Conservation (phyloP, 306 rosid species). For the Quercus engelmannii region DNA sequence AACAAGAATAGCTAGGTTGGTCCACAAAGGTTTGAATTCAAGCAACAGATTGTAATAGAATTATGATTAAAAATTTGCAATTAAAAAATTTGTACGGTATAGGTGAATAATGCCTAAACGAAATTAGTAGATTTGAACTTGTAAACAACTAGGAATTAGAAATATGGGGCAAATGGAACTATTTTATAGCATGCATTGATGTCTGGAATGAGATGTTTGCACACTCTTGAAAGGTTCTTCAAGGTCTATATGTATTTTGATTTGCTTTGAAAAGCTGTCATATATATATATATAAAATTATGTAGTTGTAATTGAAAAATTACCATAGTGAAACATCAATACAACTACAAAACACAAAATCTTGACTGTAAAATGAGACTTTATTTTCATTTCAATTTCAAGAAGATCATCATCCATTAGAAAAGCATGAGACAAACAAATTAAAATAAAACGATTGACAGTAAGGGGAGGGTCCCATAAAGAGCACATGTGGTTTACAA, state of each 20-base stretch:
- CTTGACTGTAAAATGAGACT: too few species aligned
- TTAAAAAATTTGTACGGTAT: background rate
- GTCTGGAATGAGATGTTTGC: conserved; percentile 38
- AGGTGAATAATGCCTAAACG: background rate
- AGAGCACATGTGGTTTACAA: background rate
- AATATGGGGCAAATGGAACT: conserved; percentile 19
- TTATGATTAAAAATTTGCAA: background rate
- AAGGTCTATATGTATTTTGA: background rate
- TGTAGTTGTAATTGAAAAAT: background rate
- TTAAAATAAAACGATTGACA: background rate
- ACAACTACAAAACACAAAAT: background rate
- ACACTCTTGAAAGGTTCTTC: conserved; percentile 24
- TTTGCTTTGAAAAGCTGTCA: background rate
- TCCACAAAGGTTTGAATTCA: background rate
- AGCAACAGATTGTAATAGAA: background rate
- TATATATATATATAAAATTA: background rate
- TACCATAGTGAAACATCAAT: background rate
- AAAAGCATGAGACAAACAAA: too few species aligned
- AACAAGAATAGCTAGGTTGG: background rate
- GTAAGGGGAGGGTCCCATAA: background rate
- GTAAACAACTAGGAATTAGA: conserved; percentile 25
- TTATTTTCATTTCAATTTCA: too few species aligned
- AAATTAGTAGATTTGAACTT: background rate
- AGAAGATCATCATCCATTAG: too few species aligned
- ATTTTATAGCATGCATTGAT: conserved; percentile 28